A percentile compares a stretch with the other conserved stretches of the same genome.
Evolutionary conservation across 2,329 filamentous ascomycete species (phyloP).

Genomic region (Bipolaris bicolor): DNA sequence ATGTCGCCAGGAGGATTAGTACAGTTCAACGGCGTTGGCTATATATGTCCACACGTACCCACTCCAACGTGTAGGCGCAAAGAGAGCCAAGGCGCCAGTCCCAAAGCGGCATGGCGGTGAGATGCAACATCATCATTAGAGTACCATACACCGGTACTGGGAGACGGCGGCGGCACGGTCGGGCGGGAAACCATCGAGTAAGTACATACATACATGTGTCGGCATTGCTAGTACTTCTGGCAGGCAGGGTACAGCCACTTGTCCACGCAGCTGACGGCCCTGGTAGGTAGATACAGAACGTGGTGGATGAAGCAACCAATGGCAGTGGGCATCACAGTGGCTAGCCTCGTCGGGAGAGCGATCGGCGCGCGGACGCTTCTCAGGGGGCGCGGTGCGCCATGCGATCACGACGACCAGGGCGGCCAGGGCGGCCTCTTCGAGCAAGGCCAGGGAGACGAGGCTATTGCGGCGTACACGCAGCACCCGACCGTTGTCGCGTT

Average conservation of each 20-base stretch:
- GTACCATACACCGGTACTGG: neutral
- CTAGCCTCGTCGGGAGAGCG: constrained; percentile 15
- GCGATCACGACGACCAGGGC: constrained; percentile 1
- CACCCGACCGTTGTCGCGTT: constrained; percentile 12
- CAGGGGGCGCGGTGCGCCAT: constrained; percentile 22
- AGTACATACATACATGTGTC: neutral
- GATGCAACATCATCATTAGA: neutral
- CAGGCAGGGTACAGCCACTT: neutral
- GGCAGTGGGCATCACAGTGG: neutral
- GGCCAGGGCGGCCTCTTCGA: neutral
- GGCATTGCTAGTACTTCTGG: neutral
- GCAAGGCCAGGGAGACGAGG: constrained; percentile 1
- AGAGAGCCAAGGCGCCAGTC: too few relatives aligned
- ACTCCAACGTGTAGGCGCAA: too few relatives aligned
- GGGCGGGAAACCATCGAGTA: too few relatives aligned
- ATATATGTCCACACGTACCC: too few relatives aligned
- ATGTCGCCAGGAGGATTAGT: too few relatives aligned
- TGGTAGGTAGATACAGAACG: too few relatives aligned
- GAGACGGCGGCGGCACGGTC: too few relatives aligned
- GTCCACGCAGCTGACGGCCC: neutral
- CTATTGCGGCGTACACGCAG: neutral
- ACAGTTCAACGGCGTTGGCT: too few relatives aligned
- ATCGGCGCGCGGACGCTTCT: constrained; percentile 20
- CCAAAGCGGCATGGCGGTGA: too few relatives aligned
- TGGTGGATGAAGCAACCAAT: constrained; percentile 18